phyloP scores from a whole-genome alignment of 805 yeast genomes.

The Candida sonorensis region DNA sequence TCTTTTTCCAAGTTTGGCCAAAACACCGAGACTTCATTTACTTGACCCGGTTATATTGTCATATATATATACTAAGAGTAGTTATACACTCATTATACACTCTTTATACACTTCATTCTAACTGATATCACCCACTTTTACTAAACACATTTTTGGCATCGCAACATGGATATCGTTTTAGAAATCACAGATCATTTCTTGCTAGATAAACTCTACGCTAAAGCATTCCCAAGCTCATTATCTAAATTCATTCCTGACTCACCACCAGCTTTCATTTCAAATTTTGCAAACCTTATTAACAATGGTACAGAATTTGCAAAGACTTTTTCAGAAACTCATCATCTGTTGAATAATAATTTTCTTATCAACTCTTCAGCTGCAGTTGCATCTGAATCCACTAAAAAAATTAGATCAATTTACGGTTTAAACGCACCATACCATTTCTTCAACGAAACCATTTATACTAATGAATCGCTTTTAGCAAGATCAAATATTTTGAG shows the following conservation, averaged over 20 bases:
- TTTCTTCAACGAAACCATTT: constrained; percentile 48
- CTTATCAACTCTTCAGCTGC: constrained; percentile 12
- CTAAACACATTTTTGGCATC: no score
- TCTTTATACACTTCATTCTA: no score
- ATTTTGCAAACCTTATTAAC: constrained; percentile 15
- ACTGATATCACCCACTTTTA: no score
- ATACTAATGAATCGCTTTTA: constrained; percentile 60
- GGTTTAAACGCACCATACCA: constrained; percentile 40
- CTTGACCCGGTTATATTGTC: no score
- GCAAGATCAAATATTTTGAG: constrained; percentile 69
- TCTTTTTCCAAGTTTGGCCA: no score
- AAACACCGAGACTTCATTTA: no score
- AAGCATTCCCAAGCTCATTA: constrained; percentile 52
- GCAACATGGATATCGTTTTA: constrained; percentile 83
- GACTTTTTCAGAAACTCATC: constrained; percentile 12
- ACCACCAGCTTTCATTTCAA: constrained; percentile 20
- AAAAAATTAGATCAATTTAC: constrained; percentile 41
- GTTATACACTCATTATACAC: no score
- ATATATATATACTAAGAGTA: no score
- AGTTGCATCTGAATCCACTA: constrained; percentile 27
- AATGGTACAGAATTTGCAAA: constrained; percentile 21
- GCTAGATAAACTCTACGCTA: constrained; percentile 72
- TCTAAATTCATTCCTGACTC: constrained; percentile 26
- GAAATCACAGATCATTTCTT: constrained; percentile 70
- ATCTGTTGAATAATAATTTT: no score